Percentiles rank a stretch among this genome's conserved stretches.
These are phyloP conservation scores for Rhizopogon sp. DNA, from an alignment of 768 basidiomycete genomes.

Conservation along the genomic window DNA sequence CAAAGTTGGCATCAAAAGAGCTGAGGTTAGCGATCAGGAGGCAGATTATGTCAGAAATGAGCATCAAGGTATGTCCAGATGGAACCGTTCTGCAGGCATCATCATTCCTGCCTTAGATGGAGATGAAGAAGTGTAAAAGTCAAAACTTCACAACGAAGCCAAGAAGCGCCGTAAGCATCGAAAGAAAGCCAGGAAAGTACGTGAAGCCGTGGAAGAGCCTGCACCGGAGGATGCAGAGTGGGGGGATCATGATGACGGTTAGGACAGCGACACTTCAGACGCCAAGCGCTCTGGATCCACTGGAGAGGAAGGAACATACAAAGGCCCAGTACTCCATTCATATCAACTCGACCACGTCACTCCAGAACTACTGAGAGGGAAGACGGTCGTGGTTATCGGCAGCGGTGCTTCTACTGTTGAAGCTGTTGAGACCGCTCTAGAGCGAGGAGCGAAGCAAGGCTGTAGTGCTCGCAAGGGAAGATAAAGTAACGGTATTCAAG, in stretches of 20 bases:
- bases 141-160: not conserved
- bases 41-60: not conserved
- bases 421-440: conserved; percentile 33
- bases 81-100: not conserved
- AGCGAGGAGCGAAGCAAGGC: conserved; percentile 28
- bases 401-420: conserved; percentile 55
- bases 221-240: not conserved
- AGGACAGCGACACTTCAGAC: not conserved
- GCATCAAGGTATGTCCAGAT: not conserved
- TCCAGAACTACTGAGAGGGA: conserved; percentile 29
- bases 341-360: conserved; percentile 37
- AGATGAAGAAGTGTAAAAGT: not conserved
- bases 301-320: not conserved
- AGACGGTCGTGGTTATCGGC: conserved; percentile 41
- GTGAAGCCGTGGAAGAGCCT: not conserved
- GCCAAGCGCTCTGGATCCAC: not conserved
- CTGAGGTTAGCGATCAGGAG: conserved; percentile 3
- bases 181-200: not conserved
- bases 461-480: conserved; percentile 38
- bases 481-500: conserved; percentile 21
- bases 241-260: not conserved
- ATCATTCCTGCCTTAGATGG: not conserved
- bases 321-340: conserved; percentile 37
- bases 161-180: not conserved
- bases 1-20: conserved; percentile 1